These are phyloP conservation scores for Pleurotus platypus DNA, from an alignment of 768 basidiomycete genomes.

Conservation along the genomic window DNA sequence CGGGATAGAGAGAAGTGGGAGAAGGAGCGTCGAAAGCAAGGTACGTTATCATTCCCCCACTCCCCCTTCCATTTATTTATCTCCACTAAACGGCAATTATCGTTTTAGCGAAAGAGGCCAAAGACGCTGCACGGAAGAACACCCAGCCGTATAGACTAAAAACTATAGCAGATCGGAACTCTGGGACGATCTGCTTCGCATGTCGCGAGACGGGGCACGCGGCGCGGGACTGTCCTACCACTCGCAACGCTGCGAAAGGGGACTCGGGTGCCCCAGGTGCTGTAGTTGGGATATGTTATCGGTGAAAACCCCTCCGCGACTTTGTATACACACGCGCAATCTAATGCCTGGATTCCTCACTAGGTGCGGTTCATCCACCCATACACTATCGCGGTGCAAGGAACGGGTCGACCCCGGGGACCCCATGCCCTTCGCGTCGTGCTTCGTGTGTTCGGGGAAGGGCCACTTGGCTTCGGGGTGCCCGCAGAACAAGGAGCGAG, in stretches of 20 bases:
- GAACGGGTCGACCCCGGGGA: slow-evolving; percentile 57
- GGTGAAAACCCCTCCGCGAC: too few relatives aligned
- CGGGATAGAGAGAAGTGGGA: slow-evolving; percentile 10
- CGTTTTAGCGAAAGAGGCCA: slow-evolving; percentile 9
- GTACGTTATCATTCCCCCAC: slow-evolving; percentile 8
- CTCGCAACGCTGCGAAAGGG: slow-evolving; percentile 17
- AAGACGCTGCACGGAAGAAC: slow-evolving; percentile 17
- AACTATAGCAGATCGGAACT: slow-evolving; percentile 54
- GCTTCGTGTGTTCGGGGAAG: slow-evolving; percentile 82
- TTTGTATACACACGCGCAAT: too few relatives aligned
- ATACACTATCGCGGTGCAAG: slow-evolving; percentile 77
- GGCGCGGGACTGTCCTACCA: slow-evolving; percentile 74
- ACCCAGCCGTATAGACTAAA: slow-evolving; percentile 63
- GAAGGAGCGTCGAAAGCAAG: slow-evolving; percentile 23
- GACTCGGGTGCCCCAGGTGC: slow-evolving; percentile 14
- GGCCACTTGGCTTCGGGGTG: slow-evolving; percentile 88
- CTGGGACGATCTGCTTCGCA: slow-evolving; percentile 75
- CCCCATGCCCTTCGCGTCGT: slow-evolving; percentile 84
- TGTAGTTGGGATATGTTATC: slow-evolving; percentile 62
- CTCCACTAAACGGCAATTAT: slow-evolving; percentile 3
- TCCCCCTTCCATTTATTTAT: slow-evolving; percentile 2
- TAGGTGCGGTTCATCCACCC: slow-evolving; percentile 80
- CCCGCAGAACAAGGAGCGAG: slow-evolving; percentile 73
- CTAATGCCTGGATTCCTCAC: too few relatives aligned
- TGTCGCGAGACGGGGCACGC: slow-evolving; percentile 84